Evolutionary conservation across 2,329 filamentous ascomycete genomes (phyloP), one percentile per base, ranked within the genome.

Genomic region (Chrysosporium keratinophilum): DNA sequence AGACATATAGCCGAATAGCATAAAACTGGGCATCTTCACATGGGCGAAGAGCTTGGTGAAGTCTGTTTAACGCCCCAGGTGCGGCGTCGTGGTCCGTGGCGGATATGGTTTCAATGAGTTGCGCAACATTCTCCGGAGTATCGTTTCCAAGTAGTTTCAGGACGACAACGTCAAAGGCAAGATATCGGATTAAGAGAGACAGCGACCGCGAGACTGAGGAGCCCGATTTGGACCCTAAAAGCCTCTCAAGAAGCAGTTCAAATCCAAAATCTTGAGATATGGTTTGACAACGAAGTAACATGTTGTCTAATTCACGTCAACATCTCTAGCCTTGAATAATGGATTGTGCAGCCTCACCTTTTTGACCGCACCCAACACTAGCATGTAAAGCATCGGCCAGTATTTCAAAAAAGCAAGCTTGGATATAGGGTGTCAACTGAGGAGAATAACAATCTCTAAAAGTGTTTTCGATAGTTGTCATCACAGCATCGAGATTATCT

Each of bases 311-410:
- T 42, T 9, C 5, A 37, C 7, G 23, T 54, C 34, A 54, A 39
- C n/a, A 15, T 7, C 5, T n/a, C 3, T 11, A 19, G 33, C 20
- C 14, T 40, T 23, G 28, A 34, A 19, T 31, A 15, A 3, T 19
- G 17, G n/a, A 7, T 9, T 20, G 23, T 17, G n/a, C 9, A 12
- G 2, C 11, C 58, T 41, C 62, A 71, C 69, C 60, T 62, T 68
- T 64, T 14, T 56, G 50, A 2, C 60, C 60, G 7, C 61, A 65
- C 15, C 63, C 56, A 6, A 70, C 57, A 20, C 64, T 61, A 34
- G 67, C 65, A 50, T 68, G 65, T n/a, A 69, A 51, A 1, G 59
- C 57, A 44, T 71, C 69, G 23, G 66, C 68, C 31, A 72, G 39
- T 20, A 70, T 65, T 35, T 72, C 69, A 34, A 72, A 48, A 6